Conservation (phyloP, 768 basidiomycete species). For the Lactifluus subvellereus region DNA sequence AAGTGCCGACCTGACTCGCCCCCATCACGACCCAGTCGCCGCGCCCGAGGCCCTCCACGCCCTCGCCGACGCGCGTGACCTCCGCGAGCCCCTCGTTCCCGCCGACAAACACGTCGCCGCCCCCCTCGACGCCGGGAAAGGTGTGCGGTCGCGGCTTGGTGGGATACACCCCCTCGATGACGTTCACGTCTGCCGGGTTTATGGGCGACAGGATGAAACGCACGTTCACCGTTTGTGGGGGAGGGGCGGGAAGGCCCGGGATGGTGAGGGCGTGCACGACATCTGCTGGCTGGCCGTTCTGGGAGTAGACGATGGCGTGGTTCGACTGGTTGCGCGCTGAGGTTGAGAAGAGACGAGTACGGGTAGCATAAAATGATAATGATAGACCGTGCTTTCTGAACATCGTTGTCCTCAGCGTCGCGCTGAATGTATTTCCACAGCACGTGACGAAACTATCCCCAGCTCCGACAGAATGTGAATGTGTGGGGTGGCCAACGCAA, state of each 20-base stretch:
- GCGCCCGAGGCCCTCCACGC: slow-evolving; percentile 41
- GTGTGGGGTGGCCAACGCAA: no score
- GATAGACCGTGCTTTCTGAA: neutral
- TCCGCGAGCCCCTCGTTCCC: slow-evolving; percentile 77
- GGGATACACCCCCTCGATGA: slow-evolving; percentile 80
- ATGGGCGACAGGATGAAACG: slow-evolving; percentile 66
- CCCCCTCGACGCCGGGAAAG: slow-evolving; percentile 32
- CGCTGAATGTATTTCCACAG: neutral
- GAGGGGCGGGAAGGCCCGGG: slow-evolving; percentile 47
- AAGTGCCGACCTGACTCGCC: slow-evolving; percentile 68
- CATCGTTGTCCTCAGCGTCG: neutral
- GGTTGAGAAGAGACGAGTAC: slow-evolving; percentile 27
- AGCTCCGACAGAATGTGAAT: no score
- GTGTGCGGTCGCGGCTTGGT: slow-evolving; percentile 44
- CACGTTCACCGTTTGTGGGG: slow-evolving; percentile 55
- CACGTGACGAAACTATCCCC: neutral
- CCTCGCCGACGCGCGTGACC: slow-evolving; percentile 55
- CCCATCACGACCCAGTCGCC: slow-evolving; percentile 75
- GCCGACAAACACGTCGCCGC: slow-evolving; percentile 46
- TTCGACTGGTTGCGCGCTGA: slow-evolving; percentile 34
- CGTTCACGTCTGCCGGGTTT: slow-evolving; percentile 79
- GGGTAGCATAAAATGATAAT: neutral
- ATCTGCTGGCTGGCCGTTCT: slow-evolving; percentile 54
- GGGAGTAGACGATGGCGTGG: slow-evolving; percentile 61
- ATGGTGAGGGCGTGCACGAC: slow-evolving; percentile 53